Base-by-base conservation (phyloP, 2,329 filamentous ascomycete species). In the Talaromyces piceae region DNA sequence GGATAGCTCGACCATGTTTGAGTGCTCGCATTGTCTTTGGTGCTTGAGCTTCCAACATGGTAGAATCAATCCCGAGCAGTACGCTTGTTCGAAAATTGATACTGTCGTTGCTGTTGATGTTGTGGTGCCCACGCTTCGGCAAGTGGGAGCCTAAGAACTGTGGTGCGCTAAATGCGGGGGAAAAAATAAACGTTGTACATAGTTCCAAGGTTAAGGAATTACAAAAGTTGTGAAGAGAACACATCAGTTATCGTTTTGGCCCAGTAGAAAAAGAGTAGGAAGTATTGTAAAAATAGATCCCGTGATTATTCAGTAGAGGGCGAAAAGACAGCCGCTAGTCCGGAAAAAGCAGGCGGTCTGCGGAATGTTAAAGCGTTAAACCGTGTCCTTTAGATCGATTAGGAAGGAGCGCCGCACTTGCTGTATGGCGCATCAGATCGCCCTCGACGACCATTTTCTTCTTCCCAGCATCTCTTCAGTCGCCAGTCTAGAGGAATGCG, bases 11-110 rank as follows among this genome's bases (percentile, higher is more conserved):
- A 45, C 46, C 53, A 45, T 18, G 47, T 56, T 56, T 63, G 67
- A 67, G 68, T 71, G 64, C 67, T 70, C 66, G 68, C 58, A 63
- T 62, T 57, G 54, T 61, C 50, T 51, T 59, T 50, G 59, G 60
- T 58, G 61, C 67, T 71, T 66, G 68, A 71, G 65, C 64, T 69
- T 65, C 67, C 62, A 54, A 49, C 50, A 12, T 33, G 45, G 50
- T 25, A 49, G 41, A 33, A 23, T 44, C 52, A 41, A 41, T 50
- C 44, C 47, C 18, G 26, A 26, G 31, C 22, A n/a, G 45, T 33
- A 7, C 11, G 12, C 26, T 16, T 30, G 28, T 13, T 25, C 39
- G 39, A 43, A 43, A 16, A 23, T 26, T 18, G 33, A 18, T 37
- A 20, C 33, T n/a, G 33, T 20, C 7, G 31, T 18, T 37, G 31